These are phyloP conservation scores for Ceratocystiopsis sp. DNA, from an alignment of 2,329 filamentous ascomycete species.

Conservation along the genomic window DNA sequence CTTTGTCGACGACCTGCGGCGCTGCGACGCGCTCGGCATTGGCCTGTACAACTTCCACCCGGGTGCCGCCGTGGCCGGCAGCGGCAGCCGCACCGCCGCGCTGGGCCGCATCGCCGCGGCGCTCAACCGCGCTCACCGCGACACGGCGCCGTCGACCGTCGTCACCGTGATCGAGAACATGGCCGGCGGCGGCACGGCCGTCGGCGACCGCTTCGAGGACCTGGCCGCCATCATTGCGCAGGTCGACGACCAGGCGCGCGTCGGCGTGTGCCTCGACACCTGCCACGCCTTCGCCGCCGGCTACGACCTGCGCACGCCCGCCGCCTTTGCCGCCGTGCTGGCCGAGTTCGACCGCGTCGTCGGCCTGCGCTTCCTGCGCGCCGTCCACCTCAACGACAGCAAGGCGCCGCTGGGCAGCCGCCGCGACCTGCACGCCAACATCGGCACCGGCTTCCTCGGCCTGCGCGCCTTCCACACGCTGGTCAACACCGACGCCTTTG, in stretches of 20 bases:
- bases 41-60: conserved; percentile 96
- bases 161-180: conserved; percentile 88
- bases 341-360: conserved; percentile 60
- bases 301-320: conserved; percentile 67
- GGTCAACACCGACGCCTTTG: conserved; percentile 65
- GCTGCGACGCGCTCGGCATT: conserved; percentile 78
- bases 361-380: conserved; percentile 62
- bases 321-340: conserved; percentile 57
- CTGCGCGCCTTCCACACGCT: conserved; percentile 80
- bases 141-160: conserved; percentile 46
- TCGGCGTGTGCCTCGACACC: conserved; percentile 92
- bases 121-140: conserved; percentile 65
- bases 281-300: conserved; percentile 93
- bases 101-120: conserved; percentile 64
- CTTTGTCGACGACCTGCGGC: conserved; percentile 74
- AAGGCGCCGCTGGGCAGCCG: conserved; percentile 74
- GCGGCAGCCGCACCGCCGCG: conserved; percentile 48
- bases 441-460: conserved; percentile 86
- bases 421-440: conserved; percentile 87
- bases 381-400: conserved; percentile 87
- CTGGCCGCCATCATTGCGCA: conserved; percentile 67
- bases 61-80: conserved; percentile 53
- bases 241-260: conserved; percentile 63
- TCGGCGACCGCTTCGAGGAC: conserved; percentile 75
- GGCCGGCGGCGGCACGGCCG: conserved; percentile 75